Evolutionary conservation across 805 yeast species (phyloP).

Genomic region (Candida ortonii): DNA sequence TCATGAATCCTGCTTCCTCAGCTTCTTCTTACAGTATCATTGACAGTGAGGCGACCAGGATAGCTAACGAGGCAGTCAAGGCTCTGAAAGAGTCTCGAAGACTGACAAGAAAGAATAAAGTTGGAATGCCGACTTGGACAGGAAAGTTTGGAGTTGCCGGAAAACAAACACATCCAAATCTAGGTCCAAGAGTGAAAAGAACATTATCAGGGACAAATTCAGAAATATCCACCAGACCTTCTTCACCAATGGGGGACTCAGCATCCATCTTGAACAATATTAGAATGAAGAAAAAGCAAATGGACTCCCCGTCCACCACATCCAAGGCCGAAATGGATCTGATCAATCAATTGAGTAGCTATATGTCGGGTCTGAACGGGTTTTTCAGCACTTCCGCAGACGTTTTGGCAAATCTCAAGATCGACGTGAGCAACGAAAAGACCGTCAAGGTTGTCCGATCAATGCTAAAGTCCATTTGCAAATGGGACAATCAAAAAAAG

Average conservation of each 20-base stretch:
- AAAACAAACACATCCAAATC: constrained; percentile 29
- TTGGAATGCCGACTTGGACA: constrained; percentile 96
- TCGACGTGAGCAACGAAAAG: constrained; percentile 43
- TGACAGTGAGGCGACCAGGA: constrained; percentile 59
- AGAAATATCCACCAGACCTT: constrained; percentile 6
- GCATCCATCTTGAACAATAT: constrained; percentile 48
- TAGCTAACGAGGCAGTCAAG: constrained; percentile 61
- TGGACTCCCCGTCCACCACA: constrained; percentile 3
- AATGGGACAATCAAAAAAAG: constrained; percentile 55
- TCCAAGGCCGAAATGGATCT: constrained; percentile 18
- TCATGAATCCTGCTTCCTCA: constrained; percentile 44
- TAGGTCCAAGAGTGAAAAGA: constrained; percentile 1
- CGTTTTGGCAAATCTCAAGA: constrained; percentile 26
- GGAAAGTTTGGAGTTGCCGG: constrained; percentile 91
- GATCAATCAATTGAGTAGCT: constrained; percentile 24
- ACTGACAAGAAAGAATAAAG: constrained; percentile 41
- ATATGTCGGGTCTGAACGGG: constrained; percentile 28
- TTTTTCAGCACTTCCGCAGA: constrained; percentile 32
- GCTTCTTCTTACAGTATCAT: constrained; percentile 52
- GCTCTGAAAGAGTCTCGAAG: constrained; percentile 62
- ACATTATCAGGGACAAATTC: constrained; percentile 1
- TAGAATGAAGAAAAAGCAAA: constrained; percentile 38
- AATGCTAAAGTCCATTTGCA: constrained; percentile 63
- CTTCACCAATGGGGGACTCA: constrained; percentile 38
- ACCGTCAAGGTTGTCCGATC: constrained; percentile 64